Evolutionary conservation across 768 basidiomycete genomes (phyloP).

Genomic region (Suillus bovinus): DNA sequence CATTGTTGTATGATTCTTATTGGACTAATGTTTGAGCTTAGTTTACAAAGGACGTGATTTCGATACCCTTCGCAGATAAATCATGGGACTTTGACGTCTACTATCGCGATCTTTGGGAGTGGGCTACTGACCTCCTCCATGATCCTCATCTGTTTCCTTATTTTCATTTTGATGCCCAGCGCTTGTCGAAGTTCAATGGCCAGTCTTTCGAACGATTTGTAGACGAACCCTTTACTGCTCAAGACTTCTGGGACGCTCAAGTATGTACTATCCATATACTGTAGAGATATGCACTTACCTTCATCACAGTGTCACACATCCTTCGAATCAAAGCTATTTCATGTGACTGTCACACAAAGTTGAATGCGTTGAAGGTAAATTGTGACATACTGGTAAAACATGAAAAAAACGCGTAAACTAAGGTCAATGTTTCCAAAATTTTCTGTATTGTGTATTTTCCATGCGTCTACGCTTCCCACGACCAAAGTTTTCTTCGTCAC

Average conservation of each 20-base stretch:
- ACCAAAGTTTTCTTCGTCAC: too few species aligned
- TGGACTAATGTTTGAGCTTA: not conserved
- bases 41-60: not conserved
- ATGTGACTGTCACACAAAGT: too few species aligned
- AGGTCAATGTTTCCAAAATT: too few species aligned
- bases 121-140: not conserved
- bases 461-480: too few species aligned
- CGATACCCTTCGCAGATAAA: not conserved
- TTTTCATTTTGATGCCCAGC: not conserved
- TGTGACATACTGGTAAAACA: too few species aligned
- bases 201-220: not conserved
- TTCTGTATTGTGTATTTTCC: too few species aligned
- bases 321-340: too few species aligned
- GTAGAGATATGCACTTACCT: too few species aligned
- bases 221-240: not conserved
- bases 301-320: too few species aligned
- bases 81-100: not conserved
- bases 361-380: too few species aligned
- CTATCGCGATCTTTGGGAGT: not conserved
- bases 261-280: not conserved
- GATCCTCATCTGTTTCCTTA: not conserved
- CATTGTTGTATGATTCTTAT: not conserved
- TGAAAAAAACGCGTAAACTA: too few species aligned
- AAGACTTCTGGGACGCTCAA: not conserved
- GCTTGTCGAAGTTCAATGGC: not conserved